These are phyloP conservation scores for Mortierella sp. DNA, from an alignment of 371 early-diverging fungal species.

Conservation along the genomic window DNA sequence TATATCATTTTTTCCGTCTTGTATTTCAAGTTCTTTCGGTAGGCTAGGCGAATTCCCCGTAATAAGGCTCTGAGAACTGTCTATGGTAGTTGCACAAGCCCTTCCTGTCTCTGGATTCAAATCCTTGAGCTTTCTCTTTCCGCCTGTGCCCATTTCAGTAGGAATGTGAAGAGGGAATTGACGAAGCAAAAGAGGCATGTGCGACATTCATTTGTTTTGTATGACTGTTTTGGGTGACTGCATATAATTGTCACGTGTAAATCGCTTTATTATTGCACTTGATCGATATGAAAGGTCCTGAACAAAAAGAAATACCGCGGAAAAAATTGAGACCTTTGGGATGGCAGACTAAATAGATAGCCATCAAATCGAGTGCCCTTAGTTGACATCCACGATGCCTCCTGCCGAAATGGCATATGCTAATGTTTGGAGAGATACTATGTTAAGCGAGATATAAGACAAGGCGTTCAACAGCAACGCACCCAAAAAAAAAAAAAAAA, in stretches of 20 bases:
- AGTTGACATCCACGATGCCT: constrained; percentile 40
- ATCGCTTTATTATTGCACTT: too few relatives aligned
- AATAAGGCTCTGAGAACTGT: background rate
- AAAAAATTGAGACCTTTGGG: too few relatives aligned
- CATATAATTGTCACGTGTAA: too few relatives aligned
- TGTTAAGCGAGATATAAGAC: too few relatives aligned
- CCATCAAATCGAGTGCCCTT: too few relatives aligned
- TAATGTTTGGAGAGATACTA: background rate
- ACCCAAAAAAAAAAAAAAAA: too few relatives aligned
- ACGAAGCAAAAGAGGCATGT: background rate
- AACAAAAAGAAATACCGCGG: too few relatives aligned
- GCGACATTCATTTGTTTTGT: background rate
- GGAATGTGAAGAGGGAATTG: background rate
- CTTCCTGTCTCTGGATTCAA: background rate
- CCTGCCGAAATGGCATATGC: constrained; percentile 27
- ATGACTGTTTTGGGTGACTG: background rate
- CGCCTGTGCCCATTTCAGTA: background rate
- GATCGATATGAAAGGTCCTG: too few relatives aligned
- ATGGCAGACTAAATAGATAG: too few relatives aligned
- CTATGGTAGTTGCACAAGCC: background rate
- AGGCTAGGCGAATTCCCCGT: background rate
- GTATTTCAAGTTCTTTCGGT: background rate
- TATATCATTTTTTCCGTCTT: background rate
- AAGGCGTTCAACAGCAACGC: too few relatives aligned
- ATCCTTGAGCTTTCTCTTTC: background rate